Evolutionary conservation across 805 yeast species (phyloP), one percentile per base, ranked within the genome.

Genomic region (Ogataea pignaliae): DNA sequence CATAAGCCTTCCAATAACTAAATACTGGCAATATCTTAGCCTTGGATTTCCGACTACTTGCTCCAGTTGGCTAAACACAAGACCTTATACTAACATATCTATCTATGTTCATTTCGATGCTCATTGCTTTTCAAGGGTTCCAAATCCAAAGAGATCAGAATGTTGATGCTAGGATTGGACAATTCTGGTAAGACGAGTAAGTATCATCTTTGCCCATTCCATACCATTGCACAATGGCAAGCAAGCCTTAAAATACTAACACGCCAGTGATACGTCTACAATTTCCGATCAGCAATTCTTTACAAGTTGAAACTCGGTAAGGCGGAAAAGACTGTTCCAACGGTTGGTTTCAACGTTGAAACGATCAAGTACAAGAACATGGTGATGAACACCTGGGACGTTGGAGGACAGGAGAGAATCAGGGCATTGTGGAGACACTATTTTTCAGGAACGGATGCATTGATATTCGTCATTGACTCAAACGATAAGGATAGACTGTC

Each of bases 401-500:
- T 93, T 48, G 97, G 97, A 68, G 97, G 97, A 62, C 97, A 88
- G 70, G 95, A 86, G 58, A 74, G 95, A 64, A 78, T 89, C 54
- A 79, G 97, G 60, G 95, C 95, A 0, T 72, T 90, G 46, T 90
- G 98, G 97, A 81, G 97, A 65, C 97, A 90, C 62, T 90, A 90
- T 68, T 88, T 85, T 66, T 86, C 95, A 11, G 96, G 96, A 33
- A 88, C 97, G 4, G 85, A 88, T 60, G 96, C 96, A 10, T 74
- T 90, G 46, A 88, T 90, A 43, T 90, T 87, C 64, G 97, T 90
- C 43, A 84, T 90, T 47, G 98, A 90, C 66, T 77, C 88, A 6
- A 79, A 85, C 8, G 96, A 89, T 65, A 61, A 68, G 37, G 76
- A 72, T 29, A 74, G 97, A 57, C 68, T 90, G 54, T 81, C 79